A percentile compares a stretch with the other conserved stretches of the same genome.
These are phyloP conservation scores for Acacia melanoxylon DNA, from an alignment of 306 rosid genomes.

Conservation along the genomic window DNA sequence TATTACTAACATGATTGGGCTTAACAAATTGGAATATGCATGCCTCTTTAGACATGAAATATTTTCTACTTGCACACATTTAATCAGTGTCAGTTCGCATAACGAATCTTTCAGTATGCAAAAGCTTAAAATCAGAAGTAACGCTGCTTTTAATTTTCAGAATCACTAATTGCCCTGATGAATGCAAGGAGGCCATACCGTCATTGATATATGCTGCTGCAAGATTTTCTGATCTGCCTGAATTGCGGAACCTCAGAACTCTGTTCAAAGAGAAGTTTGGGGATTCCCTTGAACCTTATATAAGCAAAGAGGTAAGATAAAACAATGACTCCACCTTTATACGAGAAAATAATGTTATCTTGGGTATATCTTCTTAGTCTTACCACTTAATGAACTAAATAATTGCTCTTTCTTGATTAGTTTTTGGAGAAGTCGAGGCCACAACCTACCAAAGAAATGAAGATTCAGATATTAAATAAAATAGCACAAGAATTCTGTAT, in stretches of 20 bases:
- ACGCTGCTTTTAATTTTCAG: background rate
- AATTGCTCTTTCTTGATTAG: conserved; percentile 37
- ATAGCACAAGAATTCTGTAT: conserved; percentile 63
- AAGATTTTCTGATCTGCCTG: conserved; percentile 83
- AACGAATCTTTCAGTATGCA: background rate
- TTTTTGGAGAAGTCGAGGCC: conserved; percentile 55
- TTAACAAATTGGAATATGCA: background rate
- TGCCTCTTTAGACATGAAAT: background rate
- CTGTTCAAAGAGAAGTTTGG: conserved; percentile 58
- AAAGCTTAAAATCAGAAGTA: background rate
- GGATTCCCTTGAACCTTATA: conserved; percentile 47
- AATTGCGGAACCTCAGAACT: conserved; percentile 71
- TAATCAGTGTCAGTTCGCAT: background rate
- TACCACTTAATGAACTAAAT: conserved; percentile 33
- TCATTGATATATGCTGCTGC: conserved; percentile 87
- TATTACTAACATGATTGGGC: background rate
- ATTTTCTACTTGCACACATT: background rate
- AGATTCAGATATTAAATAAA: conserved; percentile 64
- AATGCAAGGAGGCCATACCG: conserved; percentile 73
- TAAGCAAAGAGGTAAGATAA: conserved; percentile 61
- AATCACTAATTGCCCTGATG: conserved; percentile 66
- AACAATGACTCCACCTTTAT: background rate
- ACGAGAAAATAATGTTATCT: background rate
- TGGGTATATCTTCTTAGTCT: conserved; percentile 23
- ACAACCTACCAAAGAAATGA: conserved; percentile 60